Evolutionary conservation across 495 filamentous ascomycete species (phyloP), one percentile per base, ranked within the genome.

Genomic region (Hamigera avellanea): DNA sequence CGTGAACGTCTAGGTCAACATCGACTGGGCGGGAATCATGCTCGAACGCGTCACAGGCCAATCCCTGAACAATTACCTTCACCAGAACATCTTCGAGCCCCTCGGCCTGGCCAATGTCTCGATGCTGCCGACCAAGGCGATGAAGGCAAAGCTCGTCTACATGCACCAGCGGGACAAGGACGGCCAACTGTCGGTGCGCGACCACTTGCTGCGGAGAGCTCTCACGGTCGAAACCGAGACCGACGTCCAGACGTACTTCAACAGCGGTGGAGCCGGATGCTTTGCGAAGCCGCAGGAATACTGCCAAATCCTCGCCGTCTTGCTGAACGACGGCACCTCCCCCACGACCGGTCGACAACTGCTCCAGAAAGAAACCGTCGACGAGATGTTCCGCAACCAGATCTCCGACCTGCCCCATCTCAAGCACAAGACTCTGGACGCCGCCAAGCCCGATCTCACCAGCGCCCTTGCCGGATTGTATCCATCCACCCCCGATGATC

Each of bases 301-400:
- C 38, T 59, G 61, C 37, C 56, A 61, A 25, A 54, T 71, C 40
- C 49, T 75, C 19, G 52, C 67, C 0, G 57, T 59, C 4, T 50
- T 76, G 1, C 50, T 76, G 6, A 73, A 73, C 43, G 34, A 68
- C 44, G 71, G 72, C 19, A 61, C 54, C 0, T 66, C 52, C 15
- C 70, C 75, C 0, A 54, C 16, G 1, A 78, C 75, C 1, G 53
- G 54, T 0, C 41, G 29, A 0, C 53, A 62, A 26, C 54, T 82
- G 27, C 59, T 81, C 13, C 46, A 52, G 12, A 47, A 56, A 2
- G 48, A 57, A 8, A 76, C 76, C 2, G 63, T 81, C 0, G 55
- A 73, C 4, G 46, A 65, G 30, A 80, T 81, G 70, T 80, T 71
- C 55, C 52, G 45, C 35, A 76, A 81, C 50, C 74, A 78, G 41